Base-by-base conservation (phyloP, 805 yeast species). In the Metschnikowia shivogae region DNA sequence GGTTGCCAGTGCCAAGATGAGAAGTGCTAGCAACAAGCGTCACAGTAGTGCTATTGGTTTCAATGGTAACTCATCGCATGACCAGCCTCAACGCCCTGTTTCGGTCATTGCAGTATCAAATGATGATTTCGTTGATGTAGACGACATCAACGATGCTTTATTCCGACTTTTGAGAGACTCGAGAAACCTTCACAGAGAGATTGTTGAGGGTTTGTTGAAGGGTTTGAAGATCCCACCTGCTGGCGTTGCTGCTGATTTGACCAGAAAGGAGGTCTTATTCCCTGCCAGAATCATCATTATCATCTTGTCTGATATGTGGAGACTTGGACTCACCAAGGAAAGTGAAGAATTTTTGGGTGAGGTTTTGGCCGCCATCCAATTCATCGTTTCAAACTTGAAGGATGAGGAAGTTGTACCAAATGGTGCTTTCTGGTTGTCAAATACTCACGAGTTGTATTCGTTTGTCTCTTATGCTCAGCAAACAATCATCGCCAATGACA, bases 341-440 rank as follows among this genome's bases (percentile, higher is more conserved):
- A 82, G 92, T 61, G 98, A 93, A 70, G 82, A 81, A 45, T 86
- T 93, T 61, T 71, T 93, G 50, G 97, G 97, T 38, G 90, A 86
- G 62, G 95, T 89, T 2, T 76, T 92, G 62, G 80, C 87, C 26
- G 85, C 86, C 1, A 89, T 93, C 55, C 98, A 92, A 70, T 81
- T 79, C 41, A 82, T 86, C 49, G 96, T 92, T 13, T 77, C 86
- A 42, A 68, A 74, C n/a, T 74, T 85, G 60, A 84, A 84, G 55
- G 96, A 92, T 45, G 95, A 86, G 48, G 95, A 87, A 54, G 82
- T 89, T 29, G 83, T 90, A 58, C 81, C 89, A 38, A 89, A 89
- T 56, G 98, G 97, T 54, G 96, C 97, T 0, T 93, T 90, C 73
- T 93, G 99, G 99, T 75, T 93, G 53, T 87, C 97, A 3, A 93